Base-by-base conservation (phyloP, 768 basidiomycete species). In the Tylopilus vinaceipallidus region DNA sequence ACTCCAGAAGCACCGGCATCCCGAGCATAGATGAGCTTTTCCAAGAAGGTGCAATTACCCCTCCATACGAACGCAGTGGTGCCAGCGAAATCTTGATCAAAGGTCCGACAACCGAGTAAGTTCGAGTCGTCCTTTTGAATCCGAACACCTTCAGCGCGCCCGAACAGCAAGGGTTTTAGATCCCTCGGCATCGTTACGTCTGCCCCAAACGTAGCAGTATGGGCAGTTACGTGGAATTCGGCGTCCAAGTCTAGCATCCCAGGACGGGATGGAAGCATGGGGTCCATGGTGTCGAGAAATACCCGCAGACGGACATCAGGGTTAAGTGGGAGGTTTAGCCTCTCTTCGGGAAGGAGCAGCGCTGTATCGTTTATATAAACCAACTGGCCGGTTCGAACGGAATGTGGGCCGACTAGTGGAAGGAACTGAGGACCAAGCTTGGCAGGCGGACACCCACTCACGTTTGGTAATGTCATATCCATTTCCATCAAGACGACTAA, bases 381-480 rank as follows among this genome's bases (percentile, higher is more conserved):
- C 24, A 77, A 64, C 58, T 95, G 91, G 0, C 93, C 93, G 0
- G 84, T 80, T 40, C 83, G 78, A 35, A 95, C 85, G 32, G 82
- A 73, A 59, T 91, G 84, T 46, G 88, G 91, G 0, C 91, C 92
- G 59, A 95, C 91, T 94, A 50, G 11, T 20, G 30, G 13, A 50
- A 8, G 23, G 24, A 39, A n/a, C 26, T 59, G 40, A 57, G 44
- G 22, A 22, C n/a, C 47, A 42, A 29, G 26, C 2, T 43, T 23
- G 33, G 32, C 43, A 38, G 3, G 20, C 11, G 27, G 11, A 52
- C 32, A 9, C 35, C 32, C 17, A 66, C 86, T 61, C 58, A 94
- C 94, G 71, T 73, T 83, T 90, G 29, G 86, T 78, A 45, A 98
- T 77, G 58, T 95, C 90, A 58, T 92, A 95, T 8, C 93, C 93